These are phyloP conservation scores for Clarireedia monteithiana DNA, from an alignment of 2,329 filamentous ascomycete species.

Conservation along the genomic window DNA sequence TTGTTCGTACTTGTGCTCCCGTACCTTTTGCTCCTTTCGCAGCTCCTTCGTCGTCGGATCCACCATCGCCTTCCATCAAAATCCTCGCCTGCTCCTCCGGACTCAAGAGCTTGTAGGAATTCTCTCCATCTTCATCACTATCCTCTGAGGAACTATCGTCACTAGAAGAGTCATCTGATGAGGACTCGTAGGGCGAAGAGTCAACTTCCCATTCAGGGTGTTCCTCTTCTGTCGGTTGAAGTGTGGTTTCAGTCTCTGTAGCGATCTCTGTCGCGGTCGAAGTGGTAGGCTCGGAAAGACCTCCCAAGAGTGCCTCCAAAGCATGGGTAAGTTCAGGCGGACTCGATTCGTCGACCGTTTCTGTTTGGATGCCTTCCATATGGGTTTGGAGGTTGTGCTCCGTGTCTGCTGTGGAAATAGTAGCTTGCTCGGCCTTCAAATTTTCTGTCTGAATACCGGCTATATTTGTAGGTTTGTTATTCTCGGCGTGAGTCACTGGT, in stretches of 20 bases:
- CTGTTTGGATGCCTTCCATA: background rate
- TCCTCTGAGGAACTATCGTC: slow-evolving; percentile 46
- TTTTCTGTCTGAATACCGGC: too few relatives aligned
- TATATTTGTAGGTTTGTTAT: too few relatives aligned
- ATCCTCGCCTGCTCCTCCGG: slow-evolving; percentile 78
- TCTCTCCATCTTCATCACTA: slow-evolving; percentile 44
- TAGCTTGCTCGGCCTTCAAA: too few relatives aligned
- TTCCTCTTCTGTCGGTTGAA: slow-evolving; percentile 22
- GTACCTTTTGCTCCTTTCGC: slow-evolving; percentile 34
- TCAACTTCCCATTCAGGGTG: slow-evolving; percentile 80
- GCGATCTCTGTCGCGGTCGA: background rate
- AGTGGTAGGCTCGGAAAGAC: slow-evolving; percentile 13
- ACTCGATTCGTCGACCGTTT: background rate
- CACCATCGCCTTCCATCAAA: slow-evolving; percentile 75
- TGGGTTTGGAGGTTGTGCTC: background rate
- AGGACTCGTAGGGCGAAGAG: slow-evolving; percentile 68
- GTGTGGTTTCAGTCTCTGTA: background rate
- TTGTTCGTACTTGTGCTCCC: slow-evolving; percentile 57
- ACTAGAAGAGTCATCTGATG: slow-evolving; percentile 47
- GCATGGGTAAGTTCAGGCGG: slow-evolving; percentile 22
- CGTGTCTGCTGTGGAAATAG: background rate
- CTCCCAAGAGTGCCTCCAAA: slow-evolving; percentile 25
- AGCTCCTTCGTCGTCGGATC: slow-evolving; percentile 67
- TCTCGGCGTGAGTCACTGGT: too few relatives aligned
- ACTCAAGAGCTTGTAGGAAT: slow-evolving; percentile 64